Evolutionary conservation across 345 rosid genomes (phyloP), one percentile per base, ranked within the genome.

Genomic region (Brassica cretica): DNA sequence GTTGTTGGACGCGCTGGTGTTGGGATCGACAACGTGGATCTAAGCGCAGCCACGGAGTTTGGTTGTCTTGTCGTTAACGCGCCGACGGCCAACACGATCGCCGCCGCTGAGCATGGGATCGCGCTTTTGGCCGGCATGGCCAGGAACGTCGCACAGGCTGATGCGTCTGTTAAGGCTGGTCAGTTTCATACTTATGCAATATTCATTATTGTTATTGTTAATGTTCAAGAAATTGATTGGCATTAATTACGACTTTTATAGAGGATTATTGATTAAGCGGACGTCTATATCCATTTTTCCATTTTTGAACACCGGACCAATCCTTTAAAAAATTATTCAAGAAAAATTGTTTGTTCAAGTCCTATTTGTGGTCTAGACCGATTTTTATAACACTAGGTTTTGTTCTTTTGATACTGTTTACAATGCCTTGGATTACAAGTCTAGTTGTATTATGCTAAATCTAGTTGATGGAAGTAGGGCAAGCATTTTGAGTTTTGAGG

Each of bases 1-100:
- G 97, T 91, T n/a, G 97, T 91, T 12, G 97, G 97, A 1, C 82
- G 97, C 35, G 97, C 97, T 27, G 97, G 97, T 7, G 97, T 91
- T 33, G 97, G 97, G 64, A 91, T 91, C 33, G 97, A 91, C 66
- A 91, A 91, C 74, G 97, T 91, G 72, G 94, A 91, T 87, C 90
- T 91, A 76, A 82, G 87, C 8, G 93, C 97, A 0, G 97, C 97
- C 21, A 91, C 97, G 8, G 97, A 91, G 84, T 86, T 84, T 29
- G 97, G 97, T 0, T 91, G 97, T 73, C 82, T 91, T 79, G 97
- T 91, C 6, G 97, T 91, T 16, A 91, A 91, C 71, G 97, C 97
- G 18, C 97, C 97, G 16, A 91, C 97, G 0, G 94, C 94, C 9
- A 91, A 91, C 56, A 91, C 97, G 0, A 88, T 91, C 32, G 97